Evolutionary conservation across 2,329 filamentous ascomycete species (phyloP), one percentile per base, ranked within the genome.

Genomic region (Tolypocladium tropicale): DNA sequence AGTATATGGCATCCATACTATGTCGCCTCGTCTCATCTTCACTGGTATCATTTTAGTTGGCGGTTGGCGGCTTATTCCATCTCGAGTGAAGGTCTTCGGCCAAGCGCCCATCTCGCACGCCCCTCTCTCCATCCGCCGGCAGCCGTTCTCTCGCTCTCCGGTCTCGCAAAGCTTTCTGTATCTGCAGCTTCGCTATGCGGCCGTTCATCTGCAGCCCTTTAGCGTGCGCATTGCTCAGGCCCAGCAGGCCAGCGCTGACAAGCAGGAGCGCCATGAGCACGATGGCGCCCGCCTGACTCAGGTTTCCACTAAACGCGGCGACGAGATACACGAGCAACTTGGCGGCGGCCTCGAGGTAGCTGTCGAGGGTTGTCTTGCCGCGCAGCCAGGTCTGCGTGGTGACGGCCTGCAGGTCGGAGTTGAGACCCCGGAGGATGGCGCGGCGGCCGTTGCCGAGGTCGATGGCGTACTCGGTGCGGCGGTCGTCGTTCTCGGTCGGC

Each of bases 301-400:
- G 76, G 64, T 84, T 84, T 12, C 76, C 78, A 56, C 78, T 76
- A 23, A 84, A 66, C 2, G 77, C 76, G 6, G 79, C 81, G 48
- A 78, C 78, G 3, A 82, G 62, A 62, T 83, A 86, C 4, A 85
- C 81, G 56, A 82, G 70, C 51, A 85, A 61, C 60, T 82, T 84
- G 11, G 81, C 76, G 0, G 70, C 63, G 0, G 79, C 79, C 58
- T 79, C 77, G 54, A 81, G 67, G 61, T 77, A 80, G 33, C 76
- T 73, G 59, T 85, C 78, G 2, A 75, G 51, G 30, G 72, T 67
- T 0, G 77, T 81, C 65, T 78, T 76, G 41, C 76, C 70, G 12
- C 75, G 72, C 50, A 86, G 67, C 82, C 82, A 86, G 32, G 74
- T 63, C 3, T 79, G 77, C 3, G 78, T 76, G 1, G 82, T 85